Conservation (phyloP, 106 monocot genomes). For the Platanthera guangdongensis region DNA sequence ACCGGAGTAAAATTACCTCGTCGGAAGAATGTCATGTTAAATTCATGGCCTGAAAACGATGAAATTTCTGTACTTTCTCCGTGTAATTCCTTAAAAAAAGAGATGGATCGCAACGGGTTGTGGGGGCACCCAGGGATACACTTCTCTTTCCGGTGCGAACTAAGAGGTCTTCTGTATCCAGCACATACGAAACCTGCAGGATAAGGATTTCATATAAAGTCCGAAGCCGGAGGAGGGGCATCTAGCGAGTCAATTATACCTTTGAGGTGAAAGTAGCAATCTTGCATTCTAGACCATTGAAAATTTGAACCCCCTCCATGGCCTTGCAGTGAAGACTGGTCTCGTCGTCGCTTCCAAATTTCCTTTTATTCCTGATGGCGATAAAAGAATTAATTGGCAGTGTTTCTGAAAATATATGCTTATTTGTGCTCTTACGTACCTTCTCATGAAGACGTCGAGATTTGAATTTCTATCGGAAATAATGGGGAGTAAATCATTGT, state of each 20-base stretch:
- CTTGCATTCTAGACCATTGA: constrained; percentile 85
- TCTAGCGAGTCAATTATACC: constrained; percentile 22
- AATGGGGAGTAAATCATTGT: constrained; percentile 50
- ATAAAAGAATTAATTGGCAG: not conserved
- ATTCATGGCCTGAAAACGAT: constrained; percentile 22
- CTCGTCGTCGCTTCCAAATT: constrained; percentile 35
- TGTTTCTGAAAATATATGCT: not conserved
- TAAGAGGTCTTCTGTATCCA: constrained; percentile 60
- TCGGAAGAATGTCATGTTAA: not conserved
- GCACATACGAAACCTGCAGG: constrained; percentile 53
- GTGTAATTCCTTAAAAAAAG: constrained; percentile 10
- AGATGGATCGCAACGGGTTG: not conserved
- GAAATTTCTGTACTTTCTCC: constrained; percentile 31
- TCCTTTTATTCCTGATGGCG: constrained; percentile 56
- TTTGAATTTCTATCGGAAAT: constrained; percentile 22
- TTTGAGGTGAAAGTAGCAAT: constrained; percentile 66
- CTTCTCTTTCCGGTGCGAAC: constrained; percentile 32
- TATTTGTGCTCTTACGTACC: constrained; percentile 16
- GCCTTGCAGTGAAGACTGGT: constrained; percentile 33
- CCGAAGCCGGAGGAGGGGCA: not conserved
- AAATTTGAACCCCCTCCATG: constrained; percentile 40
- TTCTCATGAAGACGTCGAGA: constrained; percentile 28
- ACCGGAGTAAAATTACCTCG: not conserved
- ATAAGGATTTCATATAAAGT: constrained; percentile 8
- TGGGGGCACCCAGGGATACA: not conserved